Base-by-base conservation (phyloP, 169 alveolate genomes). In the Plasmodium gaboni region DNA sequence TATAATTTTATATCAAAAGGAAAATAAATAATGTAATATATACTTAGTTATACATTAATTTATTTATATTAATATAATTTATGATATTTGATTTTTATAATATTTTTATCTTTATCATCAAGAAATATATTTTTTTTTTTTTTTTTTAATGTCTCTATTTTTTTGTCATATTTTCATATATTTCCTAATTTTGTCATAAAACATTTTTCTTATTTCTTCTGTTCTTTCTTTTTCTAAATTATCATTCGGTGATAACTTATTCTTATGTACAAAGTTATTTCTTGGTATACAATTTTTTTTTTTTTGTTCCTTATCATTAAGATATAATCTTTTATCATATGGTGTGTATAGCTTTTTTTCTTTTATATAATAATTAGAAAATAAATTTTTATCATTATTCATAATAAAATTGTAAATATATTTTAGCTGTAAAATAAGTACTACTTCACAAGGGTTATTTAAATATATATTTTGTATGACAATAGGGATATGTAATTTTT, bases 361-460 rank as follows among this genome's bases (percentile, higher is more conserved):
- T 2, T 6, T 59, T 3, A 4, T 59, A 17, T n/a, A 22, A 59
- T 17, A 4, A 22, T 59, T 22, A 17, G 17, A 3, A 19, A 17
- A 69, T 72, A 55, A 8, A 7, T 61, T 24, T 26, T 55, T 13
- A 57, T 68, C 90, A 24, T 80, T 70, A 15, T 55, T 67, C 38
- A 61, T 70, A 24, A 80, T 80, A 60, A 80, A 80, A 70, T 51
- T 67, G n/a, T 80, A 80, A 12, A 80, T 80, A 51, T 67, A 80
- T 80, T 80, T 80, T 67, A 80, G 44, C 53, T 80, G 90, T 44
- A 80, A 61, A 80, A 80, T 69, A 68, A 80, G 65, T 53, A 80
- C 90, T 67, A 80, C 72, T 80, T 80, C 90, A 48, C 74, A 80
- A 59, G 90, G 90, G 53, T 80, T 80, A 68, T 67, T 80, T 17